phyloP scores from a whole-genome alignment of 2,329 filamentous ascomycete species.

The Diaporthe amygdali region DNA sequence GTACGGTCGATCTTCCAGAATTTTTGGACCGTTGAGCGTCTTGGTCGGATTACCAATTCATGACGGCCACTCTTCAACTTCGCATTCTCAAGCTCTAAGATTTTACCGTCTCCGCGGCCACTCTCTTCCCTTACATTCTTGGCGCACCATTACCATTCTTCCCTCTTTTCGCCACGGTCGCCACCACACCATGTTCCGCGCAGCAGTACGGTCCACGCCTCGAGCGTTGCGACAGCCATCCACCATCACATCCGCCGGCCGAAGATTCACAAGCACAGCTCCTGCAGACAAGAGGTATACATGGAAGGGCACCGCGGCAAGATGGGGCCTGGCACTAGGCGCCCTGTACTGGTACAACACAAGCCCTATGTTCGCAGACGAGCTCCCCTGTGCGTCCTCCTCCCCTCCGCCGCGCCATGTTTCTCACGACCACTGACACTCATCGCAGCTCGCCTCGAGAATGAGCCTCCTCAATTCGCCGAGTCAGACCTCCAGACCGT shows the following conservation, averaged over 20 bases:
- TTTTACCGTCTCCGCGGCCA: not conserved
- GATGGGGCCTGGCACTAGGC: conserved; percentile 78
- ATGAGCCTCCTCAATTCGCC: conserved; percentile 57
- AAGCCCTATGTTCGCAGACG: conserved; percentile 83
- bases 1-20: conserved; percentile 10
- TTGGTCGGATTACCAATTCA: conserved; percentile 3
- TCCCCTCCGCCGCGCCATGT: not conserved
- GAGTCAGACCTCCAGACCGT: conserved; percentile 67
- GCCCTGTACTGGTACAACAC: conserved; percentile 96
- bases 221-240: conserved; percentile 49
- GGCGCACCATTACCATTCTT: conserved; percentile 17
- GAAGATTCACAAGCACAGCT: conserved; percentile 59
- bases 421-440: conserved; percentile 5
- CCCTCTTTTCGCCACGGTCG: not conserved
- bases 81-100: not conserved
- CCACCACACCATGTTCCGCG: conserved; percentile 56
- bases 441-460: conserved; percentile 37
- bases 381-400: conserved; percentile 69
- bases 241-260: conserved; percentile 43
- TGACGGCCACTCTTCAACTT: conserved; percentile 7
- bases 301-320: conserved; percentile 77
- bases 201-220: conserved; percentile 53
- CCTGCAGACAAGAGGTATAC: conserved; percentile 72
- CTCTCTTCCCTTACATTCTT: conserved; percentile 18
- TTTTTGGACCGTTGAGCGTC: conserved; percentile 12